A percentile compares a stretch with the other conserved stretches of the same genome.
Evolutionary conservation across 2,329 filamentous ascomycete genomes (phyloP).

Genomic region (Microthyrium microscopicum): DNA sequence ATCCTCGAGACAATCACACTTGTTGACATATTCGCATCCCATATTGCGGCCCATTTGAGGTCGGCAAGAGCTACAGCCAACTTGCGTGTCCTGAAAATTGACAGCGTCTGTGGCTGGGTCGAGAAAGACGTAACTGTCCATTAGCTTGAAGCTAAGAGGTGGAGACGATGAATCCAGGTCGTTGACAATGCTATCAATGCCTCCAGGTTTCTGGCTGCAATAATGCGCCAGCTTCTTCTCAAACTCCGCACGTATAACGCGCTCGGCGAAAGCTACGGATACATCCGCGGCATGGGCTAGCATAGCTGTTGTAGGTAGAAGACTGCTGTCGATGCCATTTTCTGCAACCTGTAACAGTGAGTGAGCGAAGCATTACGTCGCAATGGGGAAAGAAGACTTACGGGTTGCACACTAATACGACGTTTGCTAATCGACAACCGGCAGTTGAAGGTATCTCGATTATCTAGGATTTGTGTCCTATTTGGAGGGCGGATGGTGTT

Average conservation of each 20-base stretch:
- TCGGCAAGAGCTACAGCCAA: constrained; percentile 46
- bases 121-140: constrained; percentile 44
- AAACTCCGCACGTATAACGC: constrained; percentile 23
- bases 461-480: too few relatives aligned
- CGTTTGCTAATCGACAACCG: too few relatives aligned
- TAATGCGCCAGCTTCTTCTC: constrained; percentile 15
- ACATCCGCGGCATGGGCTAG: too few relatives aligned
- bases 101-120: too few relatives aligned
- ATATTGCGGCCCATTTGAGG: constrained; percentile 33
- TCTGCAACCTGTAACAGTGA: too few relatives aligned
- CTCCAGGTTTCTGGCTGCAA: constrained; percentile 27
- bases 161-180: constrained; percentile 36
- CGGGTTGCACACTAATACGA: too few relatives aligned
- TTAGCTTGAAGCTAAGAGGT: constrained; percentile 51
- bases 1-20: constrained; percentile 53
- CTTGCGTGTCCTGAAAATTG: constrained; percentile 51
- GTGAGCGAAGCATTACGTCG: too few relatives aligned
- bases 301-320: too few relatives aligned
- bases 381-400: too few relatives aligned
- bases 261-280: constrained; percentile 13
- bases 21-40: constrained; percentile 45
- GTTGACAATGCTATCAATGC: constrained; percentile 48
- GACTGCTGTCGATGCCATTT: too few relatives aligned
- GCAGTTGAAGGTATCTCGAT: too few relatives aligned
- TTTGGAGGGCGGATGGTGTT: too few relatives aligned